Percentiles rank a stretch among this genome's conserved stretches.
phyloP scores from a whole-genome alignment of 2,329 filamentous ascomycete species.

The Tympanopsis confertula region DNA sequence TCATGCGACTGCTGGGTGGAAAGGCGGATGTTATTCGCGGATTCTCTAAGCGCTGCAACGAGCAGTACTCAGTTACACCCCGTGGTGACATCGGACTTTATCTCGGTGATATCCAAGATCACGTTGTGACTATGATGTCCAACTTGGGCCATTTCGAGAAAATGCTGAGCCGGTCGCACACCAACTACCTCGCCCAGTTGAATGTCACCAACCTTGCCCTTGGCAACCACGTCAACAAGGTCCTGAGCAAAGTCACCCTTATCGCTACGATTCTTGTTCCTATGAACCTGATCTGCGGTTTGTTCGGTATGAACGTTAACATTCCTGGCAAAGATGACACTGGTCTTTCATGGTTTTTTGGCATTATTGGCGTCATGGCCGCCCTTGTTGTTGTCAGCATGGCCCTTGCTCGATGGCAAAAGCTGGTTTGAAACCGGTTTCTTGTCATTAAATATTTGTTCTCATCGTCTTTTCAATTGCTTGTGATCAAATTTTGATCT shows the following conservation, averaged over 20 bases:
- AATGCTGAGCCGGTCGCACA: constrained; percentile 53
- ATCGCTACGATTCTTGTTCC: constrained; percentile 55
- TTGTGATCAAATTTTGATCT: too few species aligned
- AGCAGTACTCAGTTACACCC: constrained; percentile 51
- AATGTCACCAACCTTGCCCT: constrained; percentile 49
- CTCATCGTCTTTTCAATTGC: constrained; percentile 3
- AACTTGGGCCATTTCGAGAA: constrained; percentile 58
- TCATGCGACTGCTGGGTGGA: constrained; percentile 51
- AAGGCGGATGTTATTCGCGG: constrained; percentile 60
- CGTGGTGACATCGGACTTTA: constrained; percentile 56
- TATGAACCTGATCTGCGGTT: constrained; percentile 48
- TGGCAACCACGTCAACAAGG: constrained; percentile 48
- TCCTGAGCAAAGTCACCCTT: constrained; percentile 53
- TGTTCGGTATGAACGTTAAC: constrained; percentile 37
- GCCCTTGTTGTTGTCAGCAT: constrained; percentile 24
- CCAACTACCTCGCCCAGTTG: constrained; percentile 55
- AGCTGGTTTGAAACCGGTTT: constrained; percentile 18
- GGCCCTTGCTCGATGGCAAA: constrained; percentile 23
- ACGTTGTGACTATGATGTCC: constrained; percentile 61
- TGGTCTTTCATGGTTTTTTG: constrained; percentile 32
- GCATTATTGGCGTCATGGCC: constrained; percentile 30
- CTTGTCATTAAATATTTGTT: too few species aligned
- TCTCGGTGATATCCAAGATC: constrained; percentile 56
- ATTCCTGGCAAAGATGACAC: constrained; percentile 24
- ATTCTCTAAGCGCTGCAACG: constrained; percentile 59